Evolutionary conservation across 768 basidiomycete genomes (phyloP).

Genomic region (Tylopilus sp.): DNA sequence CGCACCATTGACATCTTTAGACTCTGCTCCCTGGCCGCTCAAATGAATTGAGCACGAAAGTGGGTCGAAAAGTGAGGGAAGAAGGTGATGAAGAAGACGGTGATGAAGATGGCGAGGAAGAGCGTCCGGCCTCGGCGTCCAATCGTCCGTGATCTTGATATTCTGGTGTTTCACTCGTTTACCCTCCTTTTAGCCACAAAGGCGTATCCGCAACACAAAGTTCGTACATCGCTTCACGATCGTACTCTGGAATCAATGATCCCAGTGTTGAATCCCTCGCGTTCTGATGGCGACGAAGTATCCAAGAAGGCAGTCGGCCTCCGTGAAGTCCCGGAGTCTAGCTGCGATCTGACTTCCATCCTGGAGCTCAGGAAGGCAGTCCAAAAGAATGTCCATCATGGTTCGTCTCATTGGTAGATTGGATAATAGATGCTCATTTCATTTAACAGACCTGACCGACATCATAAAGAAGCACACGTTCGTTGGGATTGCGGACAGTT

Average conservation of each 20-base stretch:
- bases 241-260: constrained; percentile 97
- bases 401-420: constrained; percentile 41
- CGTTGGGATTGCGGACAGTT: constrained; percentile 84
- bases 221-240: constrained; percentile 82
- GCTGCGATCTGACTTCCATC: constrained; percentile 76
- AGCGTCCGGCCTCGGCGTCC: constrained; percentile 21
- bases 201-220: constrained; percentile 79
- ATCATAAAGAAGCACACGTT: constrained; percentile 86
- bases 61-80: constrained; percentile 38
- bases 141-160: constrained; percentile 19
- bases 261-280: constrained; percentile 57
- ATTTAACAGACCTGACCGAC: constrained; percentile 64
- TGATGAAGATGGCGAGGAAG: constrained; percentile 32
- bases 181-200: constrained; percentile 38
- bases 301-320: constrained; percentile 28
- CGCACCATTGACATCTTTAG: constrained; percentile 30
- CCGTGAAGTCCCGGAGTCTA: constrained; percentile 67
- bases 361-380: constrained; percentile 57
- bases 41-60: constrained; percentile 25
- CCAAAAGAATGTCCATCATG: constrained; percentile 59
- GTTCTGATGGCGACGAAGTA: constrained; percentile 28
- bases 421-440: neutral
- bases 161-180: neutral
- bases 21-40: constrained; percentile 58
- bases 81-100: constrained; percentile 31